Percentiles rank a stretch among this genome's conserved stretches.
Conservation (phyloP, 2,329 filamentous ascomycete species). For the Monascus ruber region DNA sequence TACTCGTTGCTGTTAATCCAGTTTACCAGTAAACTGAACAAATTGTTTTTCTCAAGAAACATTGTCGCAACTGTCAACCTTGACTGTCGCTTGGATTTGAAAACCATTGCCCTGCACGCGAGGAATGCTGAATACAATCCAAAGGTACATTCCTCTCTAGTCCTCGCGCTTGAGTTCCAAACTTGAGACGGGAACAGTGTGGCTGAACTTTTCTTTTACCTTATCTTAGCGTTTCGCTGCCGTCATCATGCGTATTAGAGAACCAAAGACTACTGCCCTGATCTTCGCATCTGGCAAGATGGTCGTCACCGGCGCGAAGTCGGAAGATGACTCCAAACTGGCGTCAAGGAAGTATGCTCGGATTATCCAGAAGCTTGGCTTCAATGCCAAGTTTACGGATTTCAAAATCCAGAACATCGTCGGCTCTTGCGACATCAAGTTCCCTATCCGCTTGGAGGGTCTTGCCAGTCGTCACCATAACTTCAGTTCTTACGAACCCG, state of each 20-base stretch:
- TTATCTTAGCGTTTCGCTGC: constrained; percentile 80
- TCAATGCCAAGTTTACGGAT: constrained; percentile 98
- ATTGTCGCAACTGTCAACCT: constrained; percentile 98
- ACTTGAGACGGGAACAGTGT: constrained; percentile 28
- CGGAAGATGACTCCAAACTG: constrained; percentile 94
- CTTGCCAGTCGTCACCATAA: constrained; percentile 95
- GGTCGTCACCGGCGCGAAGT: constrained; percentile 97
- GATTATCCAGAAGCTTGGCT: constrained; percentile 98
- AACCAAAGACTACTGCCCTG: constrained; percentile 93
- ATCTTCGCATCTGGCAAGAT: constrained; percentile 99
- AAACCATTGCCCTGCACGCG: constrained; percentile 96
- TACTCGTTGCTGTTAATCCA: constrained; percentile 37
- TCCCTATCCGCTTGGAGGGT: constrained; percentile 93
- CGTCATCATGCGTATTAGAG: constrained; percentile 98
- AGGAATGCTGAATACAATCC: constrained; percentile 98
- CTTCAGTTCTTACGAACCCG: constrained; percentile 97
- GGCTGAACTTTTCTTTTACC: constrained; percentile 33
- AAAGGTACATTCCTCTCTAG: constrained; percentile 54
- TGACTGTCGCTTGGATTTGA: constrained; percentile 91
- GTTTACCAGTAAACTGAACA: constrained; percentile 41
- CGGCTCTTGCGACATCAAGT: constrained; percentile 98
- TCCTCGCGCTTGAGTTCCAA: constrained; percentile 19
- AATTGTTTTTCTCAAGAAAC: constrained; percentile 55
- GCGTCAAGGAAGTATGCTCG: constrained; percentile 95
- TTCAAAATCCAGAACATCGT: constrained; percentile 99